phyloP scores from a whole-genome alignment of 345 rosid genomes.

The Populus euphratica region DNA sequence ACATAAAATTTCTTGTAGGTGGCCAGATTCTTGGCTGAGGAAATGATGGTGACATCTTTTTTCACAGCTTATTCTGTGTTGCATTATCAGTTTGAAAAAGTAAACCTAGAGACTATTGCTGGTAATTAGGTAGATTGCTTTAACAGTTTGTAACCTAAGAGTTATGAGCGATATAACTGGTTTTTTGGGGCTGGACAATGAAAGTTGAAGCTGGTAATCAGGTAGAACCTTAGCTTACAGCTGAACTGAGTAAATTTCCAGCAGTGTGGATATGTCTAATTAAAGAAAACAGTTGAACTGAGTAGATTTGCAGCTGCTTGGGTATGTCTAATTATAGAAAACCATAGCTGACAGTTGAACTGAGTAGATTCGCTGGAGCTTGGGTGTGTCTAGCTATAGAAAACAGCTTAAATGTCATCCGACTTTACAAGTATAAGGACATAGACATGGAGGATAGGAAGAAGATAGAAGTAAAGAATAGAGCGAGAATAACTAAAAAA shows the following conservation, averaged over 20 bases:
- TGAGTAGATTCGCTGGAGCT: background rate
- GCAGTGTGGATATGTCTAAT: background rate
- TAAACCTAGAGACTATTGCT: background rate
- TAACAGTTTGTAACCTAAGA: background rate
- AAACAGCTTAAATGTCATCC: background rate
- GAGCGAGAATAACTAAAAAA: background rate
- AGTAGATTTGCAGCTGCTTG: background rate
- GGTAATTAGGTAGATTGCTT: too few species aligned
- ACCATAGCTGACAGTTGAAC: background rate
- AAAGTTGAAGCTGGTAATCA: background rate
- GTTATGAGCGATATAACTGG: background rate
- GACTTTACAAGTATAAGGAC: background rate
- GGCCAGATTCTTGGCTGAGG: background rate
- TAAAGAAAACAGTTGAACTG: background rate
- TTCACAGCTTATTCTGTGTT: background rate
- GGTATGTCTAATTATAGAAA: background rate
- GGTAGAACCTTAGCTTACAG: background rate
- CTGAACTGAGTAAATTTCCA: background rate
- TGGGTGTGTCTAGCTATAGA: background rate
- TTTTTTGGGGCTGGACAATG: background rate
- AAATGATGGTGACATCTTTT: background rate
- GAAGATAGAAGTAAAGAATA: background rate
- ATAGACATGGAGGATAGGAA: background rate
- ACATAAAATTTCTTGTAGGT: background rate
- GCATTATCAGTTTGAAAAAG: background rate